These are phyloP conservation scores for Coemansia sp. DNA, from an alignment of 192 early-diverging fungal genomes.

Conservation along the genomic window DNA sequence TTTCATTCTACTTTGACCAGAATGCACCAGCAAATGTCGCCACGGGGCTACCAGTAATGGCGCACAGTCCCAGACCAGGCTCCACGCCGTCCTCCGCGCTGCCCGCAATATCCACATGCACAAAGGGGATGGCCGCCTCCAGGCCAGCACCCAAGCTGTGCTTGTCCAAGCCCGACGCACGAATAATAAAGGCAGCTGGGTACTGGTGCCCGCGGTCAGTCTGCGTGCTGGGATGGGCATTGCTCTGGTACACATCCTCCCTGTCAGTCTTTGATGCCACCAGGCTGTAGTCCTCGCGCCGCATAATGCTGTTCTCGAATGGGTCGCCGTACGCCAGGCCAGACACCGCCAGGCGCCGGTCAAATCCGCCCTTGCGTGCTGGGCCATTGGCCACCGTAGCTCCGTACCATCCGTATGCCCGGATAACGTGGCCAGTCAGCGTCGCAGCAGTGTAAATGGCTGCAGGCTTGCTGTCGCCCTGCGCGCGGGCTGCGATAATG, in stretches of 20 bases:
- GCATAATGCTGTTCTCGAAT: constrained; percentile 78
- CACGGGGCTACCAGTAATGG: constrained; percentile 76
- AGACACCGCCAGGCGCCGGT: constrained; percentile 62
- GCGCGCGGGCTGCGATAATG: constrained; percentile 62
- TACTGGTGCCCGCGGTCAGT: constrained; percentile 85
- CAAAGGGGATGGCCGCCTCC: constrained; percentile 70
- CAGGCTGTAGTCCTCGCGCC: constrained; percentile 74
- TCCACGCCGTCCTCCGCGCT: constrained; percentile 68
- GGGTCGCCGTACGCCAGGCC: constrained; percentile 77
- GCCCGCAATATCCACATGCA: constrained; percentile 85
- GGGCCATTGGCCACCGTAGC: constrained; percentile 77
- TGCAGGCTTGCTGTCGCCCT: constrained; percentile 48
- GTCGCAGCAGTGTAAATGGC: constrained; percentile 83
- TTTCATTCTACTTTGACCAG: constrained; percentile 43
- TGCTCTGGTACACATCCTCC: constrained; percentile 86
- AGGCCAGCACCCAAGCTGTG: constrained; percentile 65
- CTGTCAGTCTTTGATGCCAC: constrained; percentile 64
- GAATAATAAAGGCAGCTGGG: constrained; percentile 80
- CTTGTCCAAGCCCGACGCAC: constrained; percentile 74
- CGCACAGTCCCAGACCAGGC: constrained; percentile 66
- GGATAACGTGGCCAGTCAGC: constrained; percentile 81
- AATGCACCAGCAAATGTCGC: constrained; percentile 75
- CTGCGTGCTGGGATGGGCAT: constrained; percentile 67
- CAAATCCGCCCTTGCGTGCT: constrained; percentile 64
- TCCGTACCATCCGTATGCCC: constrained; percentile 76